Percentiles rank a stretch among this genome's conserved stretches.
Conservation (phyloP, 2,329 filamentous ascomycete genomes). For the Phyllosticta citrichinensis region DNA sequence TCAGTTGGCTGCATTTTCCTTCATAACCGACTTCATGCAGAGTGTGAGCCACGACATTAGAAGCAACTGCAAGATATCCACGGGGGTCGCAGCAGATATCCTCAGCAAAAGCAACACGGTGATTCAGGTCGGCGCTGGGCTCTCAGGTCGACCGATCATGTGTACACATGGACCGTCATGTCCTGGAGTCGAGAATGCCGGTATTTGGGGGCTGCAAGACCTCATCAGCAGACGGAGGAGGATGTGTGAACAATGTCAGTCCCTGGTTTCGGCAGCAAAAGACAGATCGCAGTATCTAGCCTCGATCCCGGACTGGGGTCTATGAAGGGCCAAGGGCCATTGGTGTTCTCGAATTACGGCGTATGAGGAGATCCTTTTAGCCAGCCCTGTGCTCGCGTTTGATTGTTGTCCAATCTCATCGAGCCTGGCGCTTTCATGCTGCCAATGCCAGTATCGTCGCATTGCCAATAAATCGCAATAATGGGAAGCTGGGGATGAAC, state of each 20-base stretch:
- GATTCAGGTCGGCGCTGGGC: background rate
- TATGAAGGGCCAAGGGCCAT: background rate
- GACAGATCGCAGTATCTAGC: background rate
- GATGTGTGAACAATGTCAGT: background rate
- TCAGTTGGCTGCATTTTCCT: background rate
- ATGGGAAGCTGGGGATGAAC: background rate
- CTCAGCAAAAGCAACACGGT: background rate
- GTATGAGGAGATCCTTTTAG: background rate
- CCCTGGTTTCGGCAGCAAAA: background rate
- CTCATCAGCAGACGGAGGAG: background rate
- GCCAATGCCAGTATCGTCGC: background rate
- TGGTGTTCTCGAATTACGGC: background rate
- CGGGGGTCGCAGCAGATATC: background rate
- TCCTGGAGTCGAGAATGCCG: background rate
- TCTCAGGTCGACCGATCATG: background rate
- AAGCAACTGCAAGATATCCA: background rate
- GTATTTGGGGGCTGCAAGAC: background rate
- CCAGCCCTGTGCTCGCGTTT: background rate
- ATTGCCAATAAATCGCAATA: background rate
- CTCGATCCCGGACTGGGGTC: background rate
- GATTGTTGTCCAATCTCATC: background rate
- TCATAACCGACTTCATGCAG: background rate
- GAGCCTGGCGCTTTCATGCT: background rate
- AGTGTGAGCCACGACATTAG: background rate
- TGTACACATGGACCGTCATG: background rate